Conservation (phyloP, 2,329 filamentous ascomycete species). For the Hypomyces perniciosus region DNA sequence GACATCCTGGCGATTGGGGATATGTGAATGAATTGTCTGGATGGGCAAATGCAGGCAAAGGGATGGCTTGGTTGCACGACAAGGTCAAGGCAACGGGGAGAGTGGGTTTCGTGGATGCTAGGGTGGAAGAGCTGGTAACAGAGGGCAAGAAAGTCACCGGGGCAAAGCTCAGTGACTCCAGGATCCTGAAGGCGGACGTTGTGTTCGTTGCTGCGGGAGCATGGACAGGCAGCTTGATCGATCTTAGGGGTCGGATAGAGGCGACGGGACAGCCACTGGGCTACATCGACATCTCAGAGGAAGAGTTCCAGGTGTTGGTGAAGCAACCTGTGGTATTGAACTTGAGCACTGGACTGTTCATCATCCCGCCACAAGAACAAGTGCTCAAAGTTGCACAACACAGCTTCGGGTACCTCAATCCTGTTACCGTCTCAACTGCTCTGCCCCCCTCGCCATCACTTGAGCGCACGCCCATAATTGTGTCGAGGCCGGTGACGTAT, state of each 20-base stretch:
- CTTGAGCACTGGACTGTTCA: constrained; percentile 64
- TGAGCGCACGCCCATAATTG: constrained; percentile 25
- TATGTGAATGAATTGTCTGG: constrained; percentile 71
- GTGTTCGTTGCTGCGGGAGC: constrained; percentile 80
- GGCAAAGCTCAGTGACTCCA: constrained; percentile 33
- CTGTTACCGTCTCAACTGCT: constrained; percentile 31
- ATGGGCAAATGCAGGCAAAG: constrained; percentile 72
- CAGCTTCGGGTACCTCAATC: constrained; percentile 61
- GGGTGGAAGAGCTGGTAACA: constrained; percentile 38
- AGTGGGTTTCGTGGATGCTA: constrained; percentile 49
- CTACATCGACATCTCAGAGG: constrained; percentile 67
- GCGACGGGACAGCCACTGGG: constrained; percentile 78
- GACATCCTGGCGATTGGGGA: constrained; percentile 55
- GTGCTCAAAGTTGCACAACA: constrained; percentile 67
- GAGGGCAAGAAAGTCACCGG: constrained; percentile 45
- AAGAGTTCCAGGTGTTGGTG: constrained; percentile 60
- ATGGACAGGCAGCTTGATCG: constrained; percentile 74
- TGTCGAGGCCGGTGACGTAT: constrained; percentile 31
- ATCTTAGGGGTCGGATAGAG: constrained; percentile 67
- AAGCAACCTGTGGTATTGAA: constrained; percentile 69
- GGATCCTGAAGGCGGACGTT: constrained; percentile 55
- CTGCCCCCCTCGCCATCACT: constrained; percentile 25
- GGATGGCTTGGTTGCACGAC: constrained; percentile 58
- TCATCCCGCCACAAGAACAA: constrained; percentile 59
- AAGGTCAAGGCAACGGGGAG: constrained; percentile 49